Evolutionary conservation across 1,284 basidiomycete species (phyloP), one percentile per base, ranked within the genome.

Genomic region (Ustilago xerochloae): DNA sequence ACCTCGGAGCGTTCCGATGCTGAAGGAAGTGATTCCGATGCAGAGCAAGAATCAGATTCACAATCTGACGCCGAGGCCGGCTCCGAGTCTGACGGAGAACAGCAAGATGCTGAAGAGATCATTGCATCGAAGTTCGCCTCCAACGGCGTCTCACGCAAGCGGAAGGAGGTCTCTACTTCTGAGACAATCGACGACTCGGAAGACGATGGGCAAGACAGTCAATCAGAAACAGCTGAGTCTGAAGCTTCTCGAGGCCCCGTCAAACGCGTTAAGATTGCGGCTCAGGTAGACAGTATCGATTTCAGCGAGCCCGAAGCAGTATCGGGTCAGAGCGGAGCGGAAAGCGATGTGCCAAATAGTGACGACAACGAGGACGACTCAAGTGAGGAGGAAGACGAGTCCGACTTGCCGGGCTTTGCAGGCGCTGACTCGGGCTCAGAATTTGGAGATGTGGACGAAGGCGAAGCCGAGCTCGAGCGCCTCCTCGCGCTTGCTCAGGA

Each of bases 381-480:
- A 4, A 49, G 62, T 24, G 60, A 62, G 24, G 63, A 57, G 1
- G 63, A 52, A 10, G 57, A 56, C 5, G 22, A 43, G 22, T n/a
- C 20, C 9, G 62, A 20, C 32, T 28, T 24, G 53, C 58, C 67
- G 4, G 36, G 24, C 35, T 64, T 70, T 39, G 33, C 58, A 3
- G 59, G 47, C 9, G 65, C 55, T 12, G 78, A 77, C 24, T 73
- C 65, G 2, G 68, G 63, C 29, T 66, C 57, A 20, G 75, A 74
- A 29, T 79, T 68, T 16, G 75, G 58, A 13, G 75, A 73, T 26
- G 65, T 68, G 10, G 72, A 77, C 33, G 75, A 79, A 35, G 75
- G 67, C 20, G 78, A 78, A 53, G 75, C 73, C n/a, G 63, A 64
- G 26, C 63, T 80, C 13, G 67, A 67, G 30, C 54, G 53, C 8